phyloP scores from a whole-genome alignment of 1,284 basidiomycete species.

The Ceratobasidium sp. region DNA sequence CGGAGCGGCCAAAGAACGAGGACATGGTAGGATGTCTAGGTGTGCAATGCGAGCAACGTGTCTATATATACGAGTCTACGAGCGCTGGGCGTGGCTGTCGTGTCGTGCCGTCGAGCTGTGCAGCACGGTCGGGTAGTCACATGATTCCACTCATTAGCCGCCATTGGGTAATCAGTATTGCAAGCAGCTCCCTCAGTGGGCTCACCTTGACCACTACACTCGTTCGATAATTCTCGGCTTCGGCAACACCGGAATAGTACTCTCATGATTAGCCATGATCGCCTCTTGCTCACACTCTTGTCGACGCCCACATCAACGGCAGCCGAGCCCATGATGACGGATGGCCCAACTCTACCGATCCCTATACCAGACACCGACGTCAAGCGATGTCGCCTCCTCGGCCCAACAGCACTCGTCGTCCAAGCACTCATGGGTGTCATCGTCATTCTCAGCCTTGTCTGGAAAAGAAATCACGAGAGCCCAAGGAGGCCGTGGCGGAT shows the following conservation, averaged over 20 bases:
- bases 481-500: slow-evolving; percentile 90
- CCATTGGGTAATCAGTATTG: not conserved
- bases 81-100: slow-evolving; percentile 10
- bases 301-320: slow-evolving; percentile 8
- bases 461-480: slow-evolving; percentile 87
- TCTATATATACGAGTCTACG: slow-evolving; percentile 21
- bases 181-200: not conserved
- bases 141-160: slow-evolving; percentile 16
- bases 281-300: not conserved
- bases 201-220: not conserved
- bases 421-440: slow-evolving; percentile 87
- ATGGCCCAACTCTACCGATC: slow-evolving; percentile 8
- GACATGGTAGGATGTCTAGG: slow-evolving; percentile 6
- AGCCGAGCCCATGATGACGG: not conserved
- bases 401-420: slow-evolving; percentile 58
- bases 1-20: slow-evolving; percentile 25
- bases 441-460: slow-evolving; percentile 83
- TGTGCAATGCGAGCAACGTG: not conserved
- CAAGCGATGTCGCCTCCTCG: slow-evolving; percentile 53
- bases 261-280: slow-evolving; percentile 17
- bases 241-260: not conserved
- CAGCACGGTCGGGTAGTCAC: slow-evolving; percentile 11
- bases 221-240: not conserved
- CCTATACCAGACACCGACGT: slow-evolving; percentile 60
- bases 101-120: slow-evolving; percentile 1